Evolutionary conservation across 768 basidiomycete genomes (phyloP), one percentile per base, ranked within the genome.

Genomic region (Pisolithus marmoratus): DNA sequence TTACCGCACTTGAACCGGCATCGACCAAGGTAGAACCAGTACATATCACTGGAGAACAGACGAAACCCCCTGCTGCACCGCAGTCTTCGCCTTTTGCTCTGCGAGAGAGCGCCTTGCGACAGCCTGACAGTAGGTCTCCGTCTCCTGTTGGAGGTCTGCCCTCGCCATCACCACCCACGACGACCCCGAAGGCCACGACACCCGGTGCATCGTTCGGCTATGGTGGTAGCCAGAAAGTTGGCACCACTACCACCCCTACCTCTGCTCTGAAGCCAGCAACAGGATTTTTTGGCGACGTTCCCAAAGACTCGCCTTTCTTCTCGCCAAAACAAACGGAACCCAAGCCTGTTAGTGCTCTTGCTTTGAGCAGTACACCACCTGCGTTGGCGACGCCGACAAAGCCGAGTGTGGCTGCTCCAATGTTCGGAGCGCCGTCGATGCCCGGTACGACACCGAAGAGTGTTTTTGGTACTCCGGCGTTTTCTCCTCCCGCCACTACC

Each of bases 151-250:
- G 19, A 4, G 24, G 29, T 17, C 53, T 54, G 46, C 52, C 47
- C 23, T 46, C 20, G 14, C 8, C 51, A 1, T 38, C 59, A 5
- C 40, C 63, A 20, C 29, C 60, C 20, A 20, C 42, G 31, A 40
- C 63, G 15, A 55, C 62, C 46, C 59, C 60, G 38, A 54, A 55
- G 50, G 56, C 63, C 12, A 54, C 63, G 26, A 55, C 63, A 8
- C 52, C 64, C 12, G 53, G 59, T 0, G 70, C 71, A 22, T 75
- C 74, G 8, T 80, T 80, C 49, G 67, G 72, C n/a, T 66, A 66
- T 49, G 34, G 34, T 34, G 34, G 15, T 34, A 1, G 1, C 14
- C 34, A 5, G 34, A 14, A 34, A 34, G 12, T 6, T 11, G 11
- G 12, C 34, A 34, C 31, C 31, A 34, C 47, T 73, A 8, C 65